Base-by-base conservation (phyloP, 75 land plant species). In the Pinus albicaulis region DNA sequence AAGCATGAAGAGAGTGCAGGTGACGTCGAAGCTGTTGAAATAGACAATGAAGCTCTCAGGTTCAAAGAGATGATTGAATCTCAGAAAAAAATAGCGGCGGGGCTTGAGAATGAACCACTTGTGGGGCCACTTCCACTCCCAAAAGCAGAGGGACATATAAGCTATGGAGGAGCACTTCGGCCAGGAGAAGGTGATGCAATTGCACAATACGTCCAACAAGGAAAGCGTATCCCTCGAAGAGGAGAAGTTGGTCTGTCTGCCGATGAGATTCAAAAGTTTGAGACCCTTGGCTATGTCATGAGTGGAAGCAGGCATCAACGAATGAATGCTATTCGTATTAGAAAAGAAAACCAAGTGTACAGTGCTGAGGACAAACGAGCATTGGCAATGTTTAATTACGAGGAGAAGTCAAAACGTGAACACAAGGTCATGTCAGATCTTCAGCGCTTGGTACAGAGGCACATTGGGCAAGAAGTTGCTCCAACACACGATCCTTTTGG, bases 181-280 rank as follows among this genome's bases (percentile, higher is more conserved):
- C 99, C 99, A 15, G 98, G 99, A 76, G 99, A 97, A 80, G 99
- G 99, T 77, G 99, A 97, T 77, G 99, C 99, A 28, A 97, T 97
- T 80, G 98, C 99, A 3, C 99, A 97, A 92, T 97, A 92, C 78
- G 99, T 97, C 20, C 99, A 94, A 82, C 99, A 97, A 82, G 99
- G 99, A 24, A 97, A 97, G 80, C 98, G 99, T 88, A 97, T 97
- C 64, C 99, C 99, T 14, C 86, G 99, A 53, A 87, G 99, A 89
- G 99, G 99, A 89, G 99, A 97, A 75, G 99, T 97, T 64, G 99
- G 99, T 59, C 87, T 97, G 55, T 92, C 99, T 24, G 99, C 99
- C 15, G 98, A 97, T 8, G 98, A 97, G 85, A 97, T 97, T 78
- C 87, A 84, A 73, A 97, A 90, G 73, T 97, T 92, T 82, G 99